Evolutionary conservation across 495 filamentous ascomycete species (phyloP).

Genomic region (Podospora bellae-mahoneyi): DNA sequence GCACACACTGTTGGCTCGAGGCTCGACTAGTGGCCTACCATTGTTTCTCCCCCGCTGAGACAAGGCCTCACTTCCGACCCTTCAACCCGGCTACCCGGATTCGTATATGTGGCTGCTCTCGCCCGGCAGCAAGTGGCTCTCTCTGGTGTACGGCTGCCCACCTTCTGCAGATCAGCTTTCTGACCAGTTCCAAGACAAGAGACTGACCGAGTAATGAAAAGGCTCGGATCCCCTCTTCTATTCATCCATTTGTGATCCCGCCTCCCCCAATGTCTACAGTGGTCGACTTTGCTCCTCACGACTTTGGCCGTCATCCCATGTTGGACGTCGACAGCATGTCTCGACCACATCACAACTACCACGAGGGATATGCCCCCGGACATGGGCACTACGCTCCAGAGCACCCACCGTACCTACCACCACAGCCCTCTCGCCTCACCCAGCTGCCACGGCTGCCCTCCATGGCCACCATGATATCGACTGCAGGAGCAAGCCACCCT

Average conservation of each 20-base stretch:
- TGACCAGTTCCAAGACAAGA: constrained; percentile 12
- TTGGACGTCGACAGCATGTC: constrained; percentile 44
- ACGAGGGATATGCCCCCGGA: constrained; percentile 41
- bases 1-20: constrained; percentile 5
- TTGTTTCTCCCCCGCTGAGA: constrained; percentile 23
- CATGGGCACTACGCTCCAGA: constrained; percentile 42
- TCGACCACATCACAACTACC: constrained; percentile 41
- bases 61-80: constrained; percentile 23
- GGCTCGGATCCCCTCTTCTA: constrained; percentile 17
- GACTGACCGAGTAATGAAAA: constrained; percentile 25
- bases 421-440: constrained; percentile 17
- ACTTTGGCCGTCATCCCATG: constrained; percentile 43
- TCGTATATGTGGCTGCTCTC: constrained; percentile 24
- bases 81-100: constrained; percentile 29
- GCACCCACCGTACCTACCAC: constrained; percentile 22
- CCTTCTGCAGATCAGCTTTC: constrained; percentile 7
- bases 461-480: constrained; percentile 33
- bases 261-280: constrained; percentile 39
- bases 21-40: constrained; percentile 1
- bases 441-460: constrained; percentile 31
- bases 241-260: constrained; percentile 13
- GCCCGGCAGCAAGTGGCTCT: constrained; percentile 20
- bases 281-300: constrained; percentile 39
- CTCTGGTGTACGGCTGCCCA: constrained; percentile 17
- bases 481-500: constrained; percentile 22